phyloP scores from a whole-genome alignment of 2,329 filamentous ascomycete genomes.

The Pseudocercospora vitis region DNA sequence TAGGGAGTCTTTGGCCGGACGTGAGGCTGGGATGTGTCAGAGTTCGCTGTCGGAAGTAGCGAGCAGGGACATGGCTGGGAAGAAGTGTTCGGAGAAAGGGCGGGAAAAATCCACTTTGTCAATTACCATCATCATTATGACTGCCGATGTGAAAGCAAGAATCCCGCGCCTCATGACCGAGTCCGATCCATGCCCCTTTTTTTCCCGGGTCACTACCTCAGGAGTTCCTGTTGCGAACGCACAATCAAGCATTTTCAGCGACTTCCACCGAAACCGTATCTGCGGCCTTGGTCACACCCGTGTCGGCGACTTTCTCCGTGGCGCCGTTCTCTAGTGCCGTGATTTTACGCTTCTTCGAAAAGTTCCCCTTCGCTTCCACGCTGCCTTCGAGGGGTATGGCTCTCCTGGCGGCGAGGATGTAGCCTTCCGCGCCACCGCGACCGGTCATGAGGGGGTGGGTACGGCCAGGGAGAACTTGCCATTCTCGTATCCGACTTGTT shows the following conservation, averaged over 20 bases:
- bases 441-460: conserved; percentile 95
- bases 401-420: conserved; percentile 78
- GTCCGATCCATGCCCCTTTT: too few relatives aligned
- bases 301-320: background rate
- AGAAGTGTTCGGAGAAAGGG: too few relatives aligned
- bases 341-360: conserved; percentile 62
- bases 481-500: conserved; percentile 72
- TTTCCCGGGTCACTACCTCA: too few relatives aligned
- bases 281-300: background rate
- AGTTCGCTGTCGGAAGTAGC: too few relatives aligned
- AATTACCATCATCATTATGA: too few relatives aligned
- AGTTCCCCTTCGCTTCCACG: conserved; percentile 79
- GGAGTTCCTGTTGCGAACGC: too few relatives aligned
- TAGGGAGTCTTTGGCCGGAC: too few relatives aligned
- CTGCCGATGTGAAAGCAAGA: too few relatives aligned
- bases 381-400: conserved; percentile 77
- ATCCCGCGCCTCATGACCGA: too few relatives aligned
- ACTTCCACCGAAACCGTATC: background rate
- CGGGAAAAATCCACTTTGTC: too few relatives aligned
- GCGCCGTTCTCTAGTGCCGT: background rate
- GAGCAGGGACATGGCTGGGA: too few relatives aligned
- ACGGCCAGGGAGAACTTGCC: conserved; percentile 87
- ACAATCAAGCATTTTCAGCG: background rate
- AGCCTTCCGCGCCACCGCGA: conserved; percentile 84
- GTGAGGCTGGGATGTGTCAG: too few relatives aligned